Percentiles rank a stretch among this genome's conserved stretches.
Conservation (phyloP, 192 early-diverging fungal genomes). For the Coemansia pectinata region DNA sequence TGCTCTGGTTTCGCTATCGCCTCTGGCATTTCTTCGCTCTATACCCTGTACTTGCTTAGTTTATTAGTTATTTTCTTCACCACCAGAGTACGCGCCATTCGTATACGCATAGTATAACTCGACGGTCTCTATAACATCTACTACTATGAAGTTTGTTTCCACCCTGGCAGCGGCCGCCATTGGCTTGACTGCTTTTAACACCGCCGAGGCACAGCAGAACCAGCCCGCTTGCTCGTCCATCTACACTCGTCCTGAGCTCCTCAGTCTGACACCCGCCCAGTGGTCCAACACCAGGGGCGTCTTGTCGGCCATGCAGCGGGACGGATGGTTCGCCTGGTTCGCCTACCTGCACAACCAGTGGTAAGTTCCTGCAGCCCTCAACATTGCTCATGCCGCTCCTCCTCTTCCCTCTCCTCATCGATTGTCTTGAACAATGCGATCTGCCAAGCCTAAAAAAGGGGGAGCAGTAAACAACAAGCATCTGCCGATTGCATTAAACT, state of each 20-base stretch:
- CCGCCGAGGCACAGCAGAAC: slow-evolving; percentile 35
- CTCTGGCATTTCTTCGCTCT: neutral
- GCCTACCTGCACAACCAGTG: slow-evolving; percentile 39
- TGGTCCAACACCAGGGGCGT: slow-evolving; percentile 29
- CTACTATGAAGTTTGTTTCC: slow-evolving; percentile 37
- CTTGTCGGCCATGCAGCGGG: slow-evolving; percentile 41
- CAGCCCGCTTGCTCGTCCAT: slow-evolving; percentile 45
- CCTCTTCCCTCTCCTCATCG: neutral
- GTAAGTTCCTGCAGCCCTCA: slow-evolving; percentile 19
- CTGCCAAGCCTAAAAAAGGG: neutral
- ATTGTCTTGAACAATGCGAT: slow-evolving; percentile 7
- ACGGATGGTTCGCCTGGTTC: slow-evolving; percentile 55
- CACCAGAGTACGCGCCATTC: neutral
- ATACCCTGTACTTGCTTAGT: neutral
- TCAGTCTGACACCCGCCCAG: slow-evolving; percentile 37
- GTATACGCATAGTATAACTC: slow-evolving; percentile 1
- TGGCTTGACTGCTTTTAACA: slow-evolving; percentile 30
- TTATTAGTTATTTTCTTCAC: neutral
- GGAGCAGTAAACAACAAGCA: neutral
- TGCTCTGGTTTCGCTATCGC: neutral
- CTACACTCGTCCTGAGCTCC: slow-evolving; percentile 51
- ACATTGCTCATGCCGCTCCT: neutral
- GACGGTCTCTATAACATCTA: neutral
- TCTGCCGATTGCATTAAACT: neutral
- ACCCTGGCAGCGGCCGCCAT: slow-evolving; percentile 27